Base-by-base conservation (phyloP, 768 basidiomycete species). In the Phanerodontia chrysosporium region DNA sequence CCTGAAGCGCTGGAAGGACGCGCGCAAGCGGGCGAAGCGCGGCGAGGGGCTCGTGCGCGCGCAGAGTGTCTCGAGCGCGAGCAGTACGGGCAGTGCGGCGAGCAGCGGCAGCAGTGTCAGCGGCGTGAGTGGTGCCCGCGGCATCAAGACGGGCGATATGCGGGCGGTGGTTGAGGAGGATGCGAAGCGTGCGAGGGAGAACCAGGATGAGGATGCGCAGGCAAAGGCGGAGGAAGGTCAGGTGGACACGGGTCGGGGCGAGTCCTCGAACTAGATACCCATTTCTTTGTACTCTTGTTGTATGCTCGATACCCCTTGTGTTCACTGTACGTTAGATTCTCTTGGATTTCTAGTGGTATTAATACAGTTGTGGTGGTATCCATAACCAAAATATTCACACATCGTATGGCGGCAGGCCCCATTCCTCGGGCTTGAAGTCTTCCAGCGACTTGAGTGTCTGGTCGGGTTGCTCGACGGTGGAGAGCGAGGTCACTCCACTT, bases 341-440 rank as follows among this genome's bases (percentile, higher is more conserved):
- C 16, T 42, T 18, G 39, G 4, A 42, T 18, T 7, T 42, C 39
- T 42, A 42, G 9, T 42, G 39, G 18, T 42, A 42, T 7, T 42
- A 10, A 18, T 42, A 42, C 39, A 42, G 8, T 7, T 42, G 4
- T 42, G 18, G 39, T 42, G 39, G 4, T 18, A 42, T n/a, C n/a
- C n/a, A n/a, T n/a, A n/a, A n/a, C n/a, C 18, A 10, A 18, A 7
- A 12, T 18, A 4, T 4, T 42, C 39, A 54, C 22, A 48, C 2
- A 55, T 64, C 59, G 45, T 87, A 93, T 12, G 89, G 80, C 21
- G 92, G 92, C 28, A 94, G 75, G 2, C 90, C 92, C 90, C 90
- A 95, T 44, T 87, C 76, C 62, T 90, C 86, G 0, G 92, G 91
- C n/a, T 76, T 75, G 63, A 95, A 94, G 5, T 86, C 80, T 61